Evolutionary conservation across 257 asterid genomes (phyloP).

Genomic region (Solanum tacnaense): DNA sequence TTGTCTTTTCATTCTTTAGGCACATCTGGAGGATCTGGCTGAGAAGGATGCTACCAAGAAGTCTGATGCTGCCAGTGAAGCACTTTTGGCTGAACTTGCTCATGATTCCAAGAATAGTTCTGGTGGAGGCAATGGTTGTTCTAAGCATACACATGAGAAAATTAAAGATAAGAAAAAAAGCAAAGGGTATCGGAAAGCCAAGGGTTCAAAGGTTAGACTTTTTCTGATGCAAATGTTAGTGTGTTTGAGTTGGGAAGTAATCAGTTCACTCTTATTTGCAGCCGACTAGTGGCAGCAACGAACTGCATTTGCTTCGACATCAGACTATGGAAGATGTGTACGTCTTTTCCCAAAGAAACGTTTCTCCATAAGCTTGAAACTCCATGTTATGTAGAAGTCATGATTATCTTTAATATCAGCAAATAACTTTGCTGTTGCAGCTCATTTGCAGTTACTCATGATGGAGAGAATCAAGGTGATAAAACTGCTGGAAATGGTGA

Average conservation of each 20-base stretch:
- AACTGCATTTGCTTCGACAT: constrained; percentile 21
- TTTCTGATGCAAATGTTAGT: background rate
- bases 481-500: constrained; percentile 37
- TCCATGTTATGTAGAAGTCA: background rate
- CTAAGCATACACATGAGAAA: constrained; percentile 53
- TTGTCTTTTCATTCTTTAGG: constrained; percentile 33
- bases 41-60: constrained; percentile 94
- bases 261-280: constrained; percentile 27
- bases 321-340: constrained; percentile 63
- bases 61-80: constrained; percentile 96
- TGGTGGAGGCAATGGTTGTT: constrained; percentile 42
- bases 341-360: background rate
- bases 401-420: background rate
- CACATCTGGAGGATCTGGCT: constrained; percentile 73
- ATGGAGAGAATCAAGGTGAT: constrained; percentile 28
- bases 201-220: constrained; percentile 62
- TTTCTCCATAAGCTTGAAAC: background rate
- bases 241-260: background rate
- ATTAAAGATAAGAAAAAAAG: constrained; percentile 71
- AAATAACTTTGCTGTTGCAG: constrained; percentile 35
- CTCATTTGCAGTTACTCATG: constrained; percentile 37
- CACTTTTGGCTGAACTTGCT: constrained; percentile 91
- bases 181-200: constrained; percentile 59
- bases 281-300: constrained; percentile 44
- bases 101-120: constrained; percentile 60